Base-by-base conservation (phyloP, 257 asterid genomes). In the Jacaranda copaia region DNA sequence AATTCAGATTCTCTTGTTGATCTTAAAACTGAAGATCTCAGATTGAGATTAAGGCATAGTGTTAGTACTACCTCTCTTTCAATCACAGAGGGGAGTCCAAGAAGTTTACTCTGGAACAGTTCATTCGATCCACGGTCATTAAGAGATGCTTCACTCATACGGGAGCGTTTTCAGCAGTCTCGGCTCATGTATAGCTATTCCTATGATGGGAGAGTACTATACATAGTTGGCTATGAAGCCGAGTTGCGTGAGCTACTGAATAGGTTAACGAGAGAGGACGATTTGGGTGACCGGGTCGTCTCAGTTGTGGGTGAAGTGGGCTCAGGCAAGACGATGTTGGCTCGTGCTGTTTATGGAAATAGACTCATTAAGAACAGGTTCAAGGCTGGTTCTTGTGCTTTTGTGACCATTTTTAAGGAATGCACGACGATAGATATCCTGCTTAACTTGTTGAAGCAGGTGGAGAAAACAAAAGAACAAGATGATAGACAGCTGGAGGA, bases 281-380 rank as follows among this genome's bases (percentile, higher is more conserved):
- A 4, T 4, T 4, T 1, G 4, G 64, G 43, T 11, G 59, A 53
- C 4, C 56, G 68, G 16, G 12, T 78, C 16, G 72, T 78, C 68
- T 39, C 77, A 6, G 20, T 78, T 43, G 77, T 78, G 16, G 82
- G 82, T 10, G 43, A 63, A 52, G 35, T 35, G 51, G 82, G 82
- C 55, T 78, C 77, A 3, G 82, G 82, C 51, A 78, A 78, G 82
- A 78, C 82, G 19, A 78, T 62, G 77, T 25, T 78, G 68, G 82
- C 82, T 71, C 82, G 77, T 15, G 73, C 73, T 6, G 46, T 71
- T 52, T 71, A 78, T 45, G 82, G 82, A 4, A 60, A 78, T n/a
- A 71, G 73, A 53, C 16, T 8, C 49, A 52, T 78, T 5, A 78
- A 62, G 16, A 20, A 62, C 59, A 14, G 12, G 52, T 78, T 78